Base-by-base conservation (phyloP, 2,329 filamentous ascomycete genomes). In the Didymella exigua region DNA sequence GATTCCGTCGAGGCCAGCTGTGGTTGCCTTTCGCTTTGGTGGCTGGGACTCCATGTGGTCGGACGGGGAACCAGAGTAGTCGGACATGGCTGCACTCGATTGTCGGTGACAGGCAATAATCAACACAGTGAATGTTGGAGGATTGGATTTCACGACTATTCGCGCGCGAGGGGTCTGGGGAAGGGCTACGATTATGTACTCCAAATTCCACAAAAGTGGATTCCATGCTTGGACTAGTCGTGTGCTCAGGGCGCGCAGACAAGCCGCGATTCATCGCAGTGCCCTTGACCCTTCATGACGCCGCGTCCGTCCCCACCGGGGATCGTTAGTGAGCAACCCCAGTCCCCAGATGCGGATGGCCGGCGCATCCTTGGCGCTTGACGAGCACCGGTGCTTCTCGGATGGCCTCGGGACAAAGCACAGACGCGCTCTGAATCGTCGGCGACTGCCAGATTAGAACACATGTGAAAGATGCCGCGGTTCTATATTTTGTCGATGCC, bases 1-100 rank as follows among this genome's bases (percentile, higher is more conserved):
- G 65, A 76, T 74, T 59, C 77, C 77, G 49, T 82, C 78, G 38
- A 87, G 74, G 24, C 83, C 83, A 23, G 84, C 84, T 53, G 79
- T 76, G 34, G 81, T 79, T 37, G 82, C 81, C 66, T 85, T 86
- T 59, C 85, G 80, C 75, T 87, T 87, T 78, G 84, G 59, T 13
- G 67, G 66, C 42, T 72, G 71, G 37, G 62, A 55, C 19, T 70
- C 62, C 37, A 63, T 63, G 24, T 67, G 65, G 60, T 74, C 72
- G 27, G 71, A 75, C 19, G 69, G 69, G 26, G 71, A 74, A 37
- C 59, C 70, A 47, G 72, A 75, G 54, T 67, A 74, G 19, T 75
- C 73, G 55, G 73, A 75, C 73, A 75, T 75, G 69, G 62, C 60
- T 59, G 44, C 51, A 29, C 37, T 53, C 30, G 60, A 55, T 58